phyloP scores from a whole-genome alignment of 306 rosid species.

The Medicago ruthenica region DNA sequence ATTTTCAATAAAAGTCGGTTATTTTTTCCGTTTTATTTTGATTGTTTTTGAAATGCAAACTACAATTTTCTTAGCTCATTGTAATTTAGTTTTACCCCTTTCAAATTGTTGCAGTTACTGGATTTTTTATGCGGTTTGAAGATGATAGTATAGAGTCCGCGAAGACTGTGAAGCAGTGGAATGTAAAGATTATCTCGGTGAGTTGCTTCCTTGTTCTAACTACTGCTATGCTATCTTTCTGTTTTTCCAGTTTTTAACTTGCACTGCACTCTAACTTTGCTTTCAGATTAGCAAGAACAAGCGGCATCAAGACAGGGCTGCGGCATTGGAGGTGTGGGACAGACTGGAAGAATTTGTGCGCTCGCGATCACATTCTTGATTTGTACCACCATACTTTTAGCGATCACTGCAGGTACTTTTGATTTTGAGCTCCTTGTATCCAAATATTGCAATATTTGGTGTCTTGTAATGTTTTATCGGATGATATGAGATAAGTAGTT shows the following conservation, averaged over 20 bases:
- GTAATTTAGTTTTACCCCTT: conserved; percentile 24
- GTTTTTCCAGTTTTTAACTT: background rate
- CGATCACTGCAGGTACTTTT: conserved; percentile 38
- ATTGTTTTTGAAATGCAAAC: background rate
- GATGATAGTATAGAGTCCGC: conserved; percentile 94
- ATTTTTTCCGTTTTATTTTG: conserved; percentile 16
- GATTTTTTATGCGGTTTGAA: conserved; percentile 61
- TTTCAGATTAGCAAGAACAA: conserved; percentile 96
- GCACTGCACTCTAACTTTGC: background rate
- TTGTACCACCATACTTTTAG: background rate
- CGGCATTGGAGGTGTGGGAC: conserved; percentile 99
- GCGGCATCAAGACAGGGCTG: conserved; percentile 98
- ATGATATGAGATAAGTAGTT: conserved; percentile 20
- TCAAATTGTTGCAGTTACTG: conserved; percentile 44
- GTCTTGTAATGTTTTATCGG: conserved; percentile 16
- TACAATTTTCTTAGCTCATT: background rate
- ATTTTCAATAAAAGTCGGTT: conserved; percentile 57
- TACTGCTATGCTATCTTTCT: conserved; percentile 10
- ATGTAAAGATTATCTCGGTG: conserved; percentile 95
- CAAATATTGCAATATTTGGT: conserved; percentile 22
- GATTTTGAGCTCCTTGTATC: conserved; percentile 34
- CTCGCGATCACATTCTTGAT: conserved; percentile 90
- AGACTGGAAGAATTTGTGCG: conserved; percentile 92
- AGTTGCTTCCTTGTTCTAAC: conserved; percentile 26
- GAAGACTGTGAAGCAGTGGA: conserved; percentile 96